Evolutionary conservation across 2,329 filamentous ascomycete species (phyloP).

Genomic region (Aureobasidium vineae): DNA sequence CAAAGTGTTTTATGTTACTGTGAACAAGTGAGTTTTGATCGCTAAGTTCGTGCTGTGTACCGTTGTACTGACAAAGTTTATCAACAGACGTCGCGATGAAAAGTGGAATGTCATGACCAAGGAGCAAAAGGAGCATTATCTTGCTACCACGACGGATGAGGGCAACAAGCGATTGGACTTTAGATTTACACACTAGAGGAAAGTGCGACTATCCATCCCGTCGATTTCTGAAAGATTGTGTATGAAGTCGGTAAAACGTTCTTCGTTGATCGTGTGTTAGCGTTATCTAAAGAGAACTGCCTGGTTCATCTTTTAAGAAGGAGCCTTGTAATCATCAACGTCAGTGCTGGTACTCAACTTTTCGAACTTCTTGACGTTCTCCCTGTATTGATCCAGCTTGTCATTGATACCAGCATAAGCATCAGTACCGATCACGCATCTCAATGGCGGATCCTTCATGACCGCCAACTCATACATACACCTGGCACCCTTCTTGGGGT

Average conservation of each 20-base stretch:
- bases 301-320: background rate
- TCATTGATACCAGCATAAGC: slow-evolving; percentile 50
- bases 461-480: slow-evolving; percentile 56
- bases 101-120: slow-evolving; percentile 52
- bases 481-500: slow-evolving; percentile 49
- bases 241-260: no score
- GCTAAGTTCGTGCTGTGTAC: background rate
- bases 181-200: slow-evolving; percentile 37
- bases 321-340: slow-evolving; percentile 43
- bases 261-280: background rate
- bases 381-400: slow-evolving; percentile 52
- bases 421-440: slow-evolving; percentile 55
- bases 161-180: slow-evolving; percentile 45
- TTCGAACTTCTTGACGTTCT: slow-evolving; percentile 53
- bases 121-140: slow-evolving; percentile 52
- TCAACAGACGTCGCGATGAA: slow-evolving; percentile 41
- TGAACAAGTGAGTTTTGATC: slow-evolving; percentile 44
- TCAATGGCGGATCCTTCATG: slow-evolving; percentile 53
- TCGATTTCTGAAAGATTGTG: no score
- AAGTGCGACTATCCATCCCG: no score
- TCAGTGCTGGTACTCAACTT: slow-evolving; percentile 52
- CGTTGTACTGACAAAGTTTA: background rate
- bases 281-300: background rate
- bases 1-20: slow-evolving; percentile 54
- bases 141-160: slow-evolving; percentile 42